Conservation (phyloP, 371 early-diverging fungal species). For the Mucor indicus region DNA sequence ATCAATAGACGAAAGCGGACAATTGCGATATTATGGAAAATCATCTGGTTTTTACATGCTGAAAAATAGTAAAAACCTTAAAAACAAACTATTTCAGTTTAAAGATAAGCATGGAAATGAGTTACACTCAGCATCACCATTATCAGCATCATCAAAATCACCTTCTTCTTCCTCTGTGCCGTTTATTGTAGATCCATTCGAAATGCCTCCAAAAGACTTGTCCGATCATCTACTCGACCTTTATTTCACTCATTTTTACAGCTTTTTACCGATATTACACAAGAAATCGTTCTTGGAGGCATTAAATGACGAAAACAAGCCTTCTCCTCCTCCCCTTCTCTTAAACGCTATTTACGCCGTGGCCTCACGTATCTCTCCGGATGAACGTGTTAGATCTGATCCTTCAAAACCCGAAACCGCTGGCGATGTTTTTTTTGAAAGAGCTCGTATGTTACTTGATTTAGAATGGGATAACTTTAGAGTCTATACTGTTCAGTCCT, state of each 20-base stretch:
- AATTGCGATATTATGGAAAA: conserved; percentile 46
- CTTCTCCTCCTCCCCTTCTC: conserved; percentile 51
- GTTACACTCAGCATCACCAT: too few relatives aligned
- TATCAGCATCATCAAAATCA: too few relatives aligned
- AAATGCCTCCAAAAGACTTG: conserved; percentile 60
- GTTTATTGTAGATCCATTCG: conserved; percentile 32
- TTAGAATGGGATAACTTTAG: conserved; percentile 41
- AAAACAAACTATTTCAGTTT: conserved; percentile 34
- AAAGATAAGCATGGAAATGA: conserved; percentile 11
- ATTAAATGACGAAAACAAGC: conserved; percentile 12
- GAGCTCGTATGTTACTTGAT: conserved; percentile 39
- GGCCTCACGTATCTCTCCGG: conserved; percentile 42
- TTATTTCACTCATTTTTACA: conserved; percentile 68
- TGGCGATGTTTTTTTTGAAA: conserved; percentile 45
- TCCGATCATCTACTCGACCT: conserved; percentile 62
- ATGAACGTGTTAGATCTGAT: conserved; percentile 33
- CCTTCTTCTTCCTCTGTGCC: conserved; percentile 1
- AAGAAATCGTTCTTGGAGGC: conserved; percentile 60
- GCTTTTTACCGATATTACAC: conserved; percentile 66
- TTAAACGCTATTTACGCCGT: conserved; percentile 47
- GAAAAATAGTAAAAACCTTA: conserved; percentile 33
- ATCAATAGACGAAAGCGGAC: conserved; percentile 45
- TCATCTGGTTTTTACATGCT: conserved; percentile 51
- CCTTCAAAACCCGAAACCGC: conserved; percentile 39
- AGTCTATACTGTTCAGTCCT: conserved; percentile 40